phyloP scores from a whole-genome alignment of 163 green algal genomes.

The Chloroidium sp. region DNA sequence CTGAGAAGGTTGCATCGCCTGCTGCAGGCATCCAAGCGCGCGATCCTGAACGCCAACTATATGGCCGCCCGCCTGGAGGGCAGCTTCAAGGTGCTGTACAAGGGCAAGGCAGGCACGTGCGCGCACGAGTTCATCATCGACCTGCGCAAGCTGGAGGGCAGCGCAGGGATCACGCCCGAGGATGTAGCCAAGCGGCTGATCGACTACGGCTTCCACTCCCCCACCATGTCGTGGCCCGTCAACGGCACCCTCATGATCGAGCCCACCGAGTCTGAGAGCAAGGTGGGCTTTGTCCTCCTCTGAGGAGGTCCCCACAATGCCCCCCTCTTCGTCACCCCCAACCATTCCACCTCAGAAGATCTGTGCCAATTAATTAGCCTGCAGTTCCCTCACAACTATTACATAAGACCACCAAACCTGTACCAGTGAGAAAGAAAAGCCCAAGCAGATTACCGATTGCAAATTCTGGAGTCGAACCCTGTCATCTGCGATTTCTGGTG shows the following conservation, averaged over 20 bases:
- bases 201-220: constrained; percentile 98
- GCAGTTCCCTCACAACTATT: too few species aligned
- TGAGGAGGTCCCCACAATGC: too few species aligned
- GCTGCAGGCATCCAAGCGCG: constrained; percentile 74
- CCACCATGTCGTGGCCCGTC: constrained; percentile 99
- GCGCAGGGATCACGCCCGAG: constrained; percentile 85
- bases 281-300: constrained; percentile 18
- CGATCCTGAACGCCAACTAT: constrained; percentile 99
- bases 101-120: constrained; percentile 71
- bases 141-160: constrained; percentile 68
- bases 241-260: constrained; percentile 98
- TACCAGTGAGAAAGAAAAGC: too few species aligned
- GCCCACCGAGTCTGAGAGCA: constrained; percentile 85
- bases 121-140: constrained; percentile 99
- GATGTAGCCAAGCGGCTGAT: constrained; percentile 99
- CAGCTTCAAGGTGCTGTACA: constrained; percentile 93
- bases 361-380: too few species aligned
- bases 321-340: too few species aligned
- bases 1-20: background rate
- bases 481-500: too few species aligned
- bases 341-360: too few species aligned
- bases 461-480: too few species aligned
- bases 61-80: constrained; percentile 85
- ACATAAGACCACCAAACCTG: too few species aligned
- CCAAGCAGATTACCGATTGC: too few species aligned